Evolutionary conservation across 2,329 filamentous ascomycete genomes (phyloP).

Genomic region (Ophiostoma pallidulum): DNA sequence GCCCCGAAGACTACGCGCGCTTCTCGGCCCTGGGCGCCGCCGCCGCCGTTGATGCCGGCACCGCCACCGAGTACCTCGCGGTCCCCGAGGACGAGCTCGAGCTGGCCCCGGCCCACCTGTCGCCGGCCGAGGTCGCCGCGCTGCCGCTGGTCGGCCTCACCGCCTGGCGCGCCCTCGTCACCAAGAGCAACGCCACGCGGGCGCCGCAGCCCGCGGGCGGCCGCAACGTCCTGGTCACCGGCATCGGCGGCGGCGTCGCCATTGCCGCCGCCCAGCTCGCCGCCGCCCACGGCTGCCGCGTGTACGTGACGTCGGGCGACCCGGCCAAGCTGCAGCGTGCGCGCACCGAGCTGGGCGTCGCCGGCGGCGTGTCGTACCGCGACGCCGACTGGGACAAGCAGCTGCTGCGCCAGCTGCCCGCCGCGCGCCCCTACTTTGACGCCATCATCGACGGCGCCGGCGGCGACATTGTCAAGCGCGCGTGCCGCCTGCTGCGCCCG

Average conservation of each 20-base stretch:
- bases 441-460: constrained; percentile 86
- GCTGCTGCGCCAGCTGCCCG: constrained; percentile 51
- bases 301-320: constrained; percentile 73
- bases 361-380: constrained; percentile 75
- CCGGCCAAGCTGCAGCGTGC: constrained; percentile 68
- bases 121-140: constrained; percentile 66
- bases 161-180: constrained; percentile 76
- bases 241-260: constrained; percentile 88
- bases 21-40: constrained; percentile 65
- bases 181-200: constrained; percentile 58
- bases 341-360: constrained; percentile 57
- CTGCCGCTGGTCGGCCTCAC: constrained; percentile 79
- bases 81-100: constrained; percentile 67
- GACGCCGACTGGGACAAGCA: constrained; percentile 73
- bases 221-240: constrained; percentile 73
- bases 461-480: constrained; percentile 67
- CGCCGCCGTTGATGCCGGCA: constrained; percentile 55
- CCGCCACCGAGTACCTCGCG: constrained; percentile 62
- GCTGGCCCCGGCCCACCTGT: constrained; percentile 62
- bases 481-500: constrained; percentile 59
- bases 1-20: constrained; percentile 54
- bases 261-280: constrained; percentile 74
- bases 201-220: constrained; percentile 31
- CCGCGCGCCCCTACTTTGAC: constrained; percentile 61
- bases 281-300: constrained; percentile 60